These are phyloP conservation scores for Trypanosoma cruzi DNA, from an alignment of 208 protist genomes.

Conservation along the genomic window DNA sequence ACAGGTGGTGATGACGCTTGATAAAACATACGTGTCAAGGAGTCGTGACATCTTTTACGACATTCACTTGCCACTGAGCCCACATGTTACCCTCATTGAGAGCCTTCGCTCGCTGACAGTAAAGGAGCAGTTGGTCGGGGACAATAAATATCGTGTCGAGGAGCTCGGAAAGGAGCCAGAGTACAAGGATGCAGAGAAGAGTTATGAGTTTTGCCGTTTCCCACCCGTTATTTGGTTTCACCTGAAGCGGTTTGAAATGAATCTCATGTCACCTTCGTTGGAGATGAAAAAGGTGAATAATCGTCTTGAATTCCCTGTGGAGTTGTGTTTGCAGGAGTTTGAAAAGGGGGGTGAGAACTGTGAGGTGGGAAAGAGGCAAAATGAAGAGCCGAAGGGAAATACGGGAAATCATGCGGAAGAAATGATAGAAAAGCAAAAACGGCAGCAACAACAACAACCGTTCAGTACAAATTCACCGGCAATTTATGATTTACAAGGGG, in stretches of 20 bases:
- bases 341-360: conserved; percentile 35
- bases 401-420: background rate
- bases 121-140: conserved; percentile 83
- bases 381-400: conserved; percentile 2
- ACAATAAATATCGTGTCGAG: conserved; percentile 93
- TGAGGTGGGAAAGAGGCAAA: background rate
- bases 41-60: conserved; percentile 88
- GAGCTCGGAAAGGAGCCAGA: conserved; percentile 58
- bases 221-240: conserved; percentile 90
- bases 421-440: background rate
- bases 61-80: conserved; percentile 82
- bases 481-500: conserved; percentile 85
- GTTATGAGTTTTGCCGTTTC: conserved; percentile 77
- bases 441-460: conserved; percentile 21
- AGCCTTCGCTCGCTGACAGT: conserved; percentile 72
- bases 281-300: conserved; percentile 88
- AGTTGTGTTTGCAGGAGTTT: conserved; percentile 58
- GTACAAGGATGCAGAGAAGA: conserved; percentile 90
- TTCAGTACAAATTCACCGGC: conserved; percentile 59
- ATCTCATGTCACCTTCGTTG: conserved; percentile 72
- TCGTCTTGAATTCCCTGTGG: conserved; percentile 75
- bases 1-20: conserved; percentile 85
- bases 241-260: conserved; percentile 93
- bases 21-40: conserved; percentile 71
- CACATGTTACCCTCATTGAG: conserved; percentile 59